phyloP scores from a whole-genome alignment of 352 stramenopile genomes.

The Pythium biforme region DNA sequence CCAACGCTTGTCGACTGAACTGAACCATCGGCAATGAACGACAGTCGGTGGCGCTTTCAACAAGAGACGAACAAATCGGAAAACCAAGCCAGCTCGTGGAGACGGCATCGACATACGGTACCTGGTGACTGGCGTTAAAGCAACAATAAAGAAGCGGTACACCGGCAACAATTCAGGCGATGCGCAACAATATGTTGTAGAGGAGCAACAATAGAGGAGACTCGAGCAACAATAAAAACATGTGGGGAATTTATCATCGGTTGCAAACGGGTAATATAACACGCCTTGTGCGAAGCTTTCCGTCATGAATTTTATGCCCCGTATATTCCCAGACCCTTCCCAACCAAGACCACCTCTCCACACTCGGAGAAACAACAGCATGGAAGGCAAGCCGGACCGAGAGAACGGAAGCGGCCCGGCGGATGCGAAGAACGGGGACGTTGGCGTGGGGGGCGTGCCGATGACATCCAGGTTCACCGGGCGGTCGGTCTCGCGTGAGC shows the following conservation, averaged over 20 bases:
- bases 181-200: neutral
- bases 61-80: too few species aligned
- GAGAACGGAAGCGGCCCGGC: neutral
- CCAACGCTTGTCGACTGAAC: too few species aligned
- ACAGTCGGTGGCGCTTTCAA: too few species aligned
- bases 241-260: neutral
- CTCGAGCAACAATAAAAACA: neutral
- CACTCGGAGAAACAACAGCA: neutral
- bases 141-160: neutral
- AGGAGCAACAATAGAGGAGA: neutral
- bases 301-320: neutral
- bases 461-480: neutral
- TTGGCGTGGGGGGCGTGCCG: neutral
- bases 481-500: neutral
- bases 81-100: too few species aligned
- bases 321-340: neutral
- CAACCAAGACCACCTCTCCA: neutral
- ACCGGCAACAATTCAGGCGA: neutral
- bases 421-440: neutral
- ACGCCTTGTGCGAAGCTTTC: neutral
- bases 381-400: neutral
- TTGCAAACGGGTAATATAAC: neutral
- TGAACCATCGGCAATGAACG: too few species aligned
- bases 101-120: too few species aligned
- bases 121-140: too few species aligned